These are phyloP conservation scores for Pleurozium schreberi DNA, from an alignment of 225 moss, liverwort and hornwort genomes.

Conservation along the genomic window DNA sequence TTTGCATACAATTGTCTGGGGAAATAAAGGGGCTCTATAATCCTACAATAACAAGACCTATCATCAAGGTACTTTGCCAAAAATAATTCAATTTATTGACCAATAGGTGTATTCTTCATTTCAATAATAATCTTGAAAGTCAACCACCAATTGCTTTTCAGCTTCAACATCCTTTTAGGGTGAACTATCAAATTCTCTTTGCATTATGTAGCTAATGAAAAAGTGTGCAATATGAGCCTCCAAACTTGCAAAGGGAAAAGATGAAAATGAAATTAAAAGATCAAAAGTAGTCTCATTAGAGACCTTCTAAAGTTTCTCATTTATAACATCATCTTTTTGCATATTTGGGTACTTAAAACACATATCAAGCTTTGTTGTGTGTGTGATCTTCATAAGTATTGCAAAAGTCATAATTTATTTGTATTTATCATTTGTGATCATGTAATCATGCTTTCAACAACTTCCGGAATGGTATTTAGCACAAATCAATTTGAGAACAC, in stretches of 20 bases:
- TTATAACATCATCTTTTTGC: not conserved
- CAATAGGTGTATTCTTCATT: not conserved
- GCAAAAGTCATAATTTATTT: not conserved
- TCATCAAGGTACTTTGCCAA: too few relatives aligned
- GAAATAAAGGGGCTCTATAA: not conserved
- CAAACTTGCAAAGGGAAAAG: not conserved
- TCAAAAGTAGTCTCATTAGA: not conserved
- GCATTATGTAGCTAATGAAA: not conserved
- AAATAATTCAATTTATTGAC: not conserved
- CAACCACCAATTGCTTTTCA: not conserved
- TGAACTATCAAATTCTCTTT: not conserved
- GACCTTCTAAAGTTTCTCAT: not conserved
- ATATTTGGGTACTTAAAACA: not conserved
- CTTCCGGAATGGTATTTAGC: accelerated
- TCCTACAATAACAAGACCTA: not conserved
- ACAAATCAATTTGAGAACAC: not conserved
- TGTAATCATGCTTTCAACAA: not conserved
- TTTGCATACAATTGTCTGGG: not conserved
- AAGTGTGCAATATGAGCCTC: not conserved
- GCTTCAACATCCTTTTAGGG: not conserved
- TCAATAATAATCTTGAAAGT: not conserved
- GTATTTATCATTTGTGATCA: not conserved
- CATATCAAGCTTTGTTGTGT: not conserved
- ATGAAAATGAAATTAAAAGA: not conserved
- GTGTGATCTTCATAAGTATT: not conserved